Base-by-base conservation (phyloP, 1,284 basidiomycete species). In the Puccinia horiana region DNA sequence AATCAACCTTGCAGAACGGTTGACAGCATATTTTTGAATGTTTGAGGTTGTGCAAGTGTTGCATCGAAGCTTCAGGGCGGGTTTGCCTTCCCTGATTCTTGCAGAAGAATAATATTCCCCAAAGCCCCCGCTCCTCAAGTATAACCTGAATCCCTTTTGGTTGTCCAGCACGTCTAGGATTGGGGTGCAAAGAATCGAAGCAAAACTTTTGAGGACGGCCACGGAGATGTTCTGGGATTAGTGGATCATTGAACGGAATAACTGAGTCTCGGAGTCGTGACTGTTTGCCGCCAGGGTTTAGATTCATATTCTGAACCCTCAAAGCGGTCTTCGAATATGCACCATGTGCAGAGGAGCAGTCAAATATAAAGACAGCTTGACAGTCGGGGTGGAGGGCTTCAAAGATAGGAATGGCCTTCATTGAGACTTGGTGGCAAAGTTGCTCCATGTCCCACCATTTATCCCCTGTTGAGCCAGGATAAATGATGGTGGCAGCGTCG, bases 401-500 rank as follows among this genome's bases (percentile, higher is more conserved):
- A 18, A 75, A 75, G 26, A 75, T 75, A 56, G 73, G 73, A n/a
- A 75, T 52, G 9, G 52, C 56, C 37, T 56, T 52, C n/a, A 14
- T 16, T 35, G 32, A 56, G 4, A 75, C 73, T 35, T 75, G 52
- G 14, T 35, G 37, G 37, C 49, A 56, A 3, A 75, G 49, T 49
- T 75, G 73, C 23, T 75, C 73, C 73, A 75, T 75, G 49, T 75
- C 73, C 73, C 73, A 75, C 73, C 73, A 75, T 8, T 58, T 56
- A 23, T 75, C 52, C n/a, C 73, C 73, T 5, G 11, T 40, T 20
- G 73, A 52, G 29, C 73, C 56, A 75, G 73, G 73, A 56, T 76
- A 76, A 29, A 76, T 76, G 1, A 65, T n/a, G 29, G 44, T 63
- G 8, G 75, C 75, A 26, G 49, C 49, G 44, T 76, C 37, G 14